phyloP scores from a whole-genome alignment of 257 asterid species.

The Sherardia arvensis region DNA sequence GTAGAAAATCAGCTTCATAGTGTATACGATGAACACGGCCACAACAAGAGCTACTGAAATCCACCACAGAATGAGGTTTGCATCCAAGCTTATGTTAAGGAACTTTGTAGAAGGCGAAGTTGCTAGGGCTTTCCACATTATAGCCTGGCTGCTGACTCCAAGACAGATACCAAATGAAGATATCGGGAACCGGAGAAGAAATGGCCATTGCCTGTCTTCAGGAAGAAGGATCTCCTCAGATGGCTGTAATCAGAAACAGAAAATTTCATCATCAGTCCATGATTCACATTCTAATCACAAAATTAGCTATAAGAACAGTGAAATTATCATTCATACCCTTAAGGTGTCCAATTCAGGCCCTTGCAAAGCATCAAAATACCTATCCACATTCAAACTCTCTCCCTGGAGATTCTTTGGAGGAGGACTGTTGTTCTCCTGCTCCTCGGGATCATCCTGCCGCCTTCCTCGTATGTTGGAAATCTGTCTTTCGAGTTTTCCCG shows the following conservation, averaged over 20 bases:
- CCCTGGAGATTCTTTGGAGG: constrained; percentile 25
- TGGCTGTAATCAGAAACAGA: constrained; percentile 30
- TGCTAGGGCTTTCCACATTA: constrained; percentile 79
- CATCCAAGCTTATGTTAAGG: constrained; percentile 40
- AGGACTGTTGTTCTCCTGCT: constrained; percentile 18
- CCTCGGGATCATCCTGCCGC: constrained; percentile 15
- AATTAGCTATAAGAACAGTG: not conserved
- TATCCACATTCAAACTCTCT: constrained; percentile 33
- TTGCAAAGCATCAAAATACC: constrained; percentile 81
- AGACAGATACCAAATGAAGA: constrained; percentile 75
- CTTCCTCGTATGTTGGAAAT: constrained; percentile 41
- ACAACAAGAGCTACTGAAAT: constrained; percentile 40
- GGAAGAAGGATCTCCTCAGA: constrained; percentile 66
- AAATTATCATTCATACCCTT: constrained; percentile 31
- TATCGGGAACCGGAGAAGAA: constrained; percentile 73
- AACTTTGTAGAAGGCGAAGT: constrained; percentile 46
- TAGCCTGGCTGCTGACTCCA: constrained; percentile 94
- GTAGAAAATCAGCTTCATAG: constrained; percentile 58
- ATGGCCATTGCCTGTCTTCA: constrained; percentile 76
- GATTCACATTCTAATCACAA: not conserved
- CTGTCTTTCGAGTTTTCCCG: constrained; percentile 67
- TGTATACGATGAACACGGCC: constrained; percentile 32
- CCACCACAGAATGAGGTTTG: constrained; percentile 60
- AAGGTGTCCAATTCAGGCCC: constrained; percentile 80
- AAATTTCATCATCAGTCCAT: not conserved